Evolutionary conservation across 805 yeast genomes (phyloP), one percentile per base, ranked within the genome.

Genomic region (Spathaspora passalidarum): DNA sequence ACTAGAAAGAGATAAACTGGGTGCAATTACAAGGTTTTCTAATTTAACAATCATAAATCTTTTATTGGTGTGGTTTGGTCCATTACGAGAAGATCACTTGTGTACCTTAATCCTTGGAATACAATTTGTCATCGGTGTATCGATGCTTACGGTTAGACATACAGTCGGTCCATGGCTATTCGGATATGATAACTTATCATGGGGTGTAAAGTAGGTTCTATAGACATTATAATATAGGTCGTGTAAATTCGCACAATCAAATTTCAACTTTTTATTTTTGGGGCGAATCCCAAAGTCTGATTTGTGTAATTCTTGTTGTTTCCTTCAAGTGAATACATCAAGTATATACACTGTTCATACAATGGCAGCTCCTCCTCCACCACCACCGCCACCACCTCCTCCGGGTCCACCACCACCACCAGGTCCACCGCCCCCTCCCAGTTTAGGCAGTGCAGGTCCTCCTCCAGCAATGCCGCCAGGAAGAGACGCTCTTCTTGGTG

Each of bases 31-130:
- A 7, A 67, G 74, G 48, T 80, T 86, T 46, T 82, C 94, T 10
- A 94, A 94, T 60, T 75, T 92, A 79, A 94, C 99, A 2, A 66
- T 94, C 41, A 90, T 94, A 53, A 94, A 92, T 60, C 70, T 94
- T 50, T 76, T 79, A 1, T 68, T 92, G 36, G 96, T 92, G 8
- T 82, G 90, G 87, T 72, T 84, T 37, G 99, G 99, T 1, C 97
- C 99, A 4, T 62, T 86, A 73, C 75, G 91, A 47, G 99, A 94
- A 64, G 96, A 88, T 60, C 68, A 60, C 18, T 69, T 94, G 45
- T 86, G 97, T 52, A 47, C 67, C 18, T 56, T 76, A 4, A 73
- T 94, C 13, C 58, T 94, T 56, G 55, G 55, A 0, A 53, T 82
- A 11, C 98, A 94, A 62, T 78, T 87, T 38, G 42, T 63, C 0